phyloP scores from a whole-genome alignment of 306 rosid species.

The Biancaea sappan region DNA sequence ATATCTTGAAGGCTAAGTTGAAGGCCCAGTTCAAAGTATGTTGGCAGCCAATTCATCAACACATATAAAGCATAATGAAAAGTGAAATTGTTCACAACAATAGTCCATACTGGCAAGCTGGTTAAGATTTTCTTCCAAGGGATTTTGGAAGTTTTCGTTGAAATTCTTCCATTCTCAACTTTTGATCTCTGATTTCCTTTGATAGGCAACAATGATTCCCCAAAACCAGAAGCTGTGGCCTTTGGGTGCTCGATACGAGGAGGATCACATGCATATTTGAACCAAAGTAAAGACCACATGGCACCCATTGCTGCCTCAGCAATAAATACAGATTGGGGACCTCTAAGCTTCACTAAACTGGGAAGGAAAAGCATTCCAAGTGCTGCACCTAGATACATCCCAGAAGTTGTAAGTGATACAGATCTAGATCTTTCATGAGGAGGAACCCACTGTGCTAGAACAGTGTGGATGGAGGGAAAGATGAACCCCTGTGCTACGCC shows the following conservation, averaged over 20 bases:
- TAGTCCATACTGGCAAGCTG: constrained; percentile 95
- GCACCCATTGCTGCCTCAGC: constrained; percentile 85
- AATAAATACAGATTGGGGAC: constrained; percentile 84
- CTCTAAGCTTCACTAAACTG: constrained; percentile 69
- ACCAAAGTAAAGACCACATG: constrained; percentile 84
- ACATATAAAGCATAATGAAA: constrained; percentile 94
- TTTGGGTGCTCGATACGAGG: constrained; percentile 86
- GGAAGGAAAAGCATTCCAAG: constrained; percentile 87
- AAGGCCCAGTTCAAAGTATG: constrained; percentile 91
- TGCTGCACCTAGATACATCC: constrained; percentile 97
- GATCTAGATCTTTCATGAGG: constrained; percentile 96
- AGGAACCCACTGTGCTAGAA: constrained; percentile 98
- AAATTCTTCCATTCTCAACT: constrained; percentile 52
- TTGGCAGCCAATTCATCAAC: constrained; percentile 97
- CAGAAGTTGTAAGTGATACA: constrained; percentile 89
- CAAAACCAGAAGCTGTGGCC: constrained; percentile 80
- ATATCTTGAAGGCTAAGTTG: constrained; percentile 92
- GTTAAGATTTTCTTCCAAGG: constrained; percentile 84
- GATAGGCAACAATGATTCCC: constrained; percentile 65
- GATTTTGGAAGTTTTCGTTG: constrained; percentile 44
- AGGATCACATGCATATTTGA: constrained; percentile 69
- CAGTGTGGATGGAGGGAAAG: constrained; percentile 95
- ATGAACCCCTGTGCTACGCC: constrained; percentile 96
- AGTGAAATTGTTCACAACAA: constrained; percentile 93
- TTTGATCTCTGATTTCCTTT: constrained; percentile 54